These are phyloP conservation scores for Sporodiniella umbellata DNA, from an alignment of 371 early-diverging fungal species.

Conservation along the genomic window DNA sequence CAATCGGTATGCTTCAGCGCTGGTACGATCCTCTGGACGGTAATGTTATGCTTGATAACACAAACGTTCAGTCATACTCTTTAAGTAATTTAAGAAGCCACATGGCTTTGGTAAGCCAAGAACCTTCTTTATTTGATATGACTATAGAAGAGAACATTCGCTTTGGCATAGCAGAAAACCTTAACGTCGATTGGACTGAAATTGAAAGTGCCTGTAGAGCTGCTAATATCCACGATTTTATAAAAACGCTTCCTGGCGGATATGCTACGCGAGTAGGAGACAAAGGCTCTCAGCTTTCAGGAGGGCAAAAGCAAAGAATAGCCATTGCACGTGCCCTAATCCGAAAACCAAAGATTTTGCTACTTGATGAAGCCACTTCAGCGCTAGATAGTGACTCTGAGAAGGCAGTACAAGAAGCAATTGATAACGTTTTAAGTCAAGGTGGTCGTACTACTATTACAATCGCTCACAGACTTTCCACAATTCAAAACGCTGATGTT, in stretches of 20 bases:
- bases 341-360: conserved; percentile 81
- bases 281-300: conserved; percentile 67
- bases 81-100: conserved; percentile 62
- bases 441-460: conserved; percentile 62
- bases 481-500: conserved; percentile 71
- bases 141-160: conserved; percentile 79
- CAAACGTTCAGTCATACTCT: conserved; percentile 60
- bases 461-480: conserved; percentile 72
- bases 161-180: conserved; percentile 52
- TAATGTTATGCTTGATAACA: conserved; percentile 56
- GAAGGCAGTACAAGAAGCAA: conserved; percentile 80
- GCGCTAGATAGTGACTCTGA: conserved; percentile 90
- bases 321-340: conserved; percentile 71
- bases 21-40: conserved; percentile 80
- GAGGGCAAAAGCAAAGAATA: conserved; percentile 75
- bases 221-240: conserved; percentile 83
- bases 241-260: conserved; percentile 60
- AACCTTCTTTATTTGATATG: conserved; percentile 82
- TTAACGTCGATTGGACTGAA: conserved; percentile 42
- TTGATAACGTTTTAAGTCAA: conserved; percentile 68
- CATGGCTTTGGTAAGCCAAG: conserved; percentile 86
- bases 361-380: conserved; percentile 96
- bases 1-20: conserved; percentile 78
- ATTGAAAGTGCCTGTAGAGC: conserved; percentile 62
- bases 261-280: conserved; percentile 82